Percentiles rank a stretch among this genome's conserved stretches.
Conservation (phyloP, 2,329 filamentous ascomycete species). For the Colletotrichum musae region DNA sequence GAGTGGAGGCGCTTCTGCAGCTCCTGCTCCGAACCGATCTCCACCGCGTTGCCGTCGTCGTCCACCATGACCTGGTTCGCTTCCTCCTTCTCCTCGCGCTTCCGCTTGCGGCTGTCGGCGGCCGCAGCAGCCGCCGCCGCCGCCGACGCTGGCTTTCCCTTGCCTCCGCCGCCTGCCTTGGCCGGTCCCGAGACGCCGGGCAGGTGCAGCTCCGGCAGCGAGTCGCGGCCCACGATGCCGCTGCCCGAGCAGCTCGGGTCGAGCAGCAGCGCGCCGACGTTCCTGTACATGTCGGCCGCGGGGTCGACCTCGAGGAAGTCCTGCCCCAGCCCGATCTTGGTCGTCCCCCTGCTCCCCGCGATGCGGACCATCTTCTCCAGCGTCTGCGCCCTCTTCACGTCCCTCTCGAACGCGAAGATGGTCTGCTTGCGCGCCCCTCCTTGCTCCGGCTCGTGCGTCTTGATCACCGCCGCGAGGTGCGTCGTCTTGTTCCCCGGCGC, state of each 20-base stretch:
- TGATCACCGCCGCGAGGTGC: constrained; percentile 85
- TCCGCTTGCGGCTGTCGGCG: constrained; percentile 59
- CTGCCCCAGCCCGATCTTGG: constrained; percentile 78
- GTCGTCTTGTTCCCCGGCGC: constrained; percentile 99
- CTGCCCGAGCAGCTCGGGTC: constrained; percentile 97
- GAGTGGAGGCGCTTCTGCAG: constrained; percentile 77
- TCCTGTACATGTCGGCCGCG: constrained; percentile 68
- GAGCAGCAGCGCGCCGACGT: constrained; percentile 86
- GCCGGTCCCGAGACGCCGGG: constrained; percentile 53
- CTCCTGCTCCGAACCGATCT: constrained; percentile 68
- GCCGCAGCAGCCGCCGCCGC: constrained; percentile 37
- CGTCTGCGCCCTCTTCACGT: constrained; percentile 78
- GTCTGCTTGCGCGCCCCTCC: constrained; percentile 54
- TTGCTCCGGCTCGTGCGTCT: constrained; percentile 56
- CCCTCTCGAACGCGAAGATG: constrained; percentile 87
- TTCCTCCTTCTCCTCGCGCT: constrained; percentile 54
- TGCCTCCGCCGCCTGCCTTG: constrained; percentile 48
- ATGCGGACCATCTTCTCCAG: constrained; percentile 87
- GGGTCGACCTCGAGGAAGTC: constrained; percentile 89
- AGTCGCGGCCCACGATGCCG: constrained; percentile 91
- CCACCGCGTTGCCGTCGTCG: constrained; percentile 69
- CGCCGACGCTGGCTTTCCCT: constrained; percentile 49
- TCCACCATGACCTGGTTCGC: constrained; percentile 62
- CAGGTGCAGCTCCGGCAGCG: constrained; percentile 78
- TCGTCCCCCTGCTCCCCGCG: constrained; percentile 78